Conservation (phyloP, 2,329 filamentous ascomycete genomes). For the Harringtonia lauricola region DNA sequence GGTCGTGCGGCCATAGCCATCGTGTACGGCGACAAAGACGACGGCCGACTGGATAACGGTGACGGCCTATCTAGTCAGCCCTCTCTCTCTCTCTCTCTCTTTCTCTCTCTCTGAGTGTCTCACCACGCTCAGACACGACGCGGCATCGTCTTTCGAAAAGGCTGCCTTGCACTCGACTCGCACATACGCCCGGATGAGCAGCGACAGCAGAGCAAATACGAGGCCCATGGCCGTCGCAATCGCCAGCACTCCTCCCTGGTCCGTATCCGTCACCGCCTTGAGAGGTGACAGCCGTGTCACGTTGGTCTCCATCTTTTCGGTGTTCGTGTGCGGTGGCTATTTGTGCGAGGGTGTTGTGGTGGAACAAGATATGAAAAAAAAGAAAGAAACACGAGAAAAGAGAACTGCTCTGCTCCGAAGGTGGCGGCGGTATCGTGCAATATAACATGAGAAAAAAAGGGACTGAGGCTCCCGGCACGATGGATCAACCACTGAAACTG, state of each 20-base stretch:
- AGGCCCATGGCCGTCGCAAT: slow-evolving; percentile 26
- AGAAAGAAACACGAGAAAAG: not conserved
- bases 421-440: too few species aligned
- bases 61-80: slow-evolving; percentile 16
- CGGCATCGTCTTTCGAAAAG: slow-evolving; percentile 22
- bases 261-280: slow-evolving; percentile 20
- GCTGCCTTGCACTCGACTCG: slow-evolving; percentile 18
- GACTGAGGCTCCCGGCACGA: too few species aligned
- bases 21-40: slow-evolving; percentile 23
- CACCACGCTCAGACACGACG: slow-evolving; percentile 19
- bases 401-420: too few species aligned
- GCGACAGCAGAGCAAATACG: slow-evolving; percentile 24
- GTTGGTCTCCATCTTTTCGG: slow-evolving; percentile 7
- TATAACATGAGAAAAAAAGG: too few species aligned
- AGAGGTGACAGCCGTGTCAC: slow-evolving; percentile 19
- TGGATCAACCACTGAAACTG: too few species aligned
- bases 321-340: too few species aligned
- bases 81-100: not conserved
- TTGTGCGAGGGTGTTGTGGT: not conserved
- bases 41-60: slow-evolving; percentile 24
- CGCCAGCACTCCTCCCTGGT: slow-evolving; percentile 28
- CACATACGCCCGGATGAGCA: slow-evolving; percentile 27
- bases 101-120: not conserved
- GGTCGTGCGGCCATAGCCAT: slow-evolving; percentile 26
- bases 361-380: not conserved